Percentiles rank a stretch among this genome's conserved stretches.
These are phyloP conservation scores for Crithidia bombi DNA, from an alignment of 208 protist species.

Conservation along the genomic window DNA sequence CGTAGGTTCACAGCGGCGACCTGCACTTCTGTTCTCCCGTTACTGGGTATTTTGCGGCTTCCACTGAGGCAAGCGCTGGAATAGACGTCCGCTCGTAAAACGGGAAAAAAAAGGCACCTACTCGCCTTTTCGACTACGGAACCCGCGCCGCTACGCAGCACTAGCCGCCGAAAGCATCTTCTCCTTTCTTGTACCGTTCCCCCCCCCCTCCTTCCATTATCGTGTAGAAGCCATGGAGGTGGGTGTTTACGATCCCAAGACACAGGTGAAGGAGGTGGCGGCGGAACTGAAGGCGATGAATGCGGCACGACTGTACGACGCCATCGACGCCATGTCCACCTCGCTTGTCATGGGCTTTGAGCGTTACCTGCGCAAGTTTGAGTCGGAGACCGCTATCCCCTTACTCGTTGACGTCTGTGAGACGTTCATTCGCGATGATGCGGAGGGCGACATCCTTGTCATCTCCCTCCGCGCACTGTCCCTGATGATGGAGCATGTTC, in stretches of 20 bases:
- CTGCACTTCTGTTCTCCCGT: too few relatives aligned
- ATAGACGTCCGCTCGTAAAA: too few relatives aligned
- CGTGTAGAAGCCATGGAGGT: conserved; percentile 25
- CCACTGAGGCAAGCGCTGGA: too few relatives aligned
- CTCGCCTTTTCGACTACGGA: too few relatives aligned
- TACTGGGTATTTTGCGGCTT: too few relatives aligned
- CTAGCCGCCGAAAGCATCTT: too few relatives aligned
- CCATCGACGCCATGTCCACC: conserved; percentile 59
- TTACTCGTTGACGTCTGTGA: conserved; percentile 58
- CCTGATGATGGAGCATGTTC: conserved; percentile 86
- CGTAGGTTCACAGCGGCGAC: too few relatives aligned
- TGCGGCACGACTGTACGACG: conserved; percentile 45
- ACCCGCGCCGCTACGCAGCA: too few relatives aligned
- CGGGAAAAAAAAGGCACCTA: too few relatives aligned
- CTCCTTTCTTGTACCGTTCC: conserved; percentile 7
- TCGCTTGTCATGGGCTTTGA: conserved; percentile 89
- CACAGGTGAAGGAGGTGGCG: conserved; percentile 63
- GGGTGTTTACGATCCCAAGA: conserved; percentile 40
- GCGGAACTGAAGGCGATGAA: conserved; percentile 43
- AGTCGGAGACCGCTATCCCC: conserved; percentile 53
- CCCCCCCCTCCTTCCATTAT: conserved; percentile 10
- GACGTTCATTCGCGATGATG: conserved; percentile 33
- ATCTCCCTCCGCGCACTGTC: conserved; percentile 74
- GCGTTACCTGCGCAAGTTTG: conserved; percentile 78
- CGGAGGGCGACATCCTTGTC: conserved; percentile 63